Evolutionary conservation across 2,329 filamentous ascomycete species (phyloP), one percentile per base, ranked within the genome.

Genomic region (Claviceps arundinis): DNA sequence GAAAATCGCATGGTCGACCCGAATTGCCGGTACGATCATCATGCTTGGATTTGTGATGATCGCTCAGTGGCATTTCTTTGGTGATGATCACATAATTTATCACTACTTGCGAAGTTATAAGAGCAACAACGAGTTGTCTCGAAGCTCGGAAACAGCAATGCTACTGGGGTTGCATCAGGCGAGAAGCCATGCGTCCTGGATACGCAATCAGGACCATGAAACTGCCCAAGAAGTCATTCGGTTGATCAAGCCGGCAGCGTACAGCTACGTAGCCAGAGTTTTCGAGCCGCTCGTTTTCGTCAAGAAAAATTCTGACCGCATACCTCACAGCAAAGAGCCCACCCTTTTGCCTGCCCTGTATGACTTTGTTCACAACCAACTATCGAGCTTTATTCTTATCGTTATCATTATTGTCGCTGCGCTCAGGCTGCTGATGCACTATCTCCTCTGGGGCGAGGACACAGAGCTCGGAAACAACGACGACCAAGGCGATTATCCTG

Each of bases 1-100:
- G n/a, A 80, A 77, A 34, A 69, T 81, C 5, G 79, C 84, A 7
- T 70, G 86, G 55, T 87, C 82, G 41, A 89, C 86, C 2, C 76
- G 87, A 34, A 81, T 89, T 57, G 85, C 85, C 2, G 86, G 87
- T 1, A 86, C 85, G 0, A 74, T 84, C 13, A 81, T 89, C 34
- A 82, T 88, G 64, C 69, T 88, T 22, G 81, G 80, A 1, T 87
- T 89, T 57, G 77, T 90, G 6, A 62, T 89, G 16, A 80, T 84
- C 44, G 79, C 87, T 1, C 87, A 90, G 58, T 87, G 82, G 74
- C 87, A 90, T 60, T 89, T 89, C 57, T 85, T 86, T 56, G 82
- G 84, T 46, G 75, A 76, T 47, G 75, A 76, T 50, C 75, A 73
- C 47, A 58, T 75, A 9, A 51, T 63, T 13, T 57, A 62, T 37